Conservation (phyloP, 140 eudicot genomes). For the Anethum foeniculum region DNA sequence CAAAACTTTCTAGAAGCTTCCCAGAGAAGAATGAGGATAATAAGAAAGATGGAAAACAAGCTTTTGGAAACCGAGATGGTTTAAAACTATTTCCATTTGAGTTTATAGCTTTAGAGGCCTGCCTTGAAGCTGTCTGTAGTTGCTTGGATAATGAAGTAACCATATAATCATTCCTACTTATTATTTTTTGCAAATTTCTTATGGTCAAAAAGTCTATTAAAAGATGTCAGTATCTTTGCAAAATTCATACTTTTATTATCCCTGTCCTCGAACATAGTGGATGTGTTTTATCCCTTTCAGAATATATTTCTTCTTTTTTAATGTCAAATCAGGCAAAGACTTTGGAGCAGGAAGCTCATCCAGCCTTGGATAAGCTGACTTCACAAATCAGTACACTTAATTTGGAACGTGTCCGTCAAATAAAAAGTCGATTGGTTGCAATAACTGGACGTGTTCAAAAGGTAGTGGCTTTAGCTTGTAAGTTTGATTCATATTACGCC, state of each 20-base stretch:
- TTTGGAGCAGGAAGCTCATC: slow-evolving; percentile 98
- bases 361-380: slow-evolving; percentile 89
- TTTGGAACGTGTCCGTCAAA: slow-evolving; percentile 95
- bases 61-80: slow-evolving; percentile 61
- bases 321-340: slow-evolving; percentile 61
- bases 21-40: slow-evolving; percentile 35
- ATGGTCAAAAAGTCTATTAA: neutral
- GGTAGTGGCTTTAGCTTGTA: slow-evolving; percentile 33
- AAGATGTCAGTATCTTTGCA: neutral
- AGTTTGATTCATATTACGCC: neutral
- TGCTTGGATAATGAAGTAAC: slow-evolving; percentile 76
- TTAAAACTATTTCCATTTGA: slow-evolving; percentile 83
- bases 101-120: slow-evolving; percentile 90
- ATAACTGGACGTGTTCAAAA: slow-evolving; percentile 97
- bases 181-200: slow-evolving; percentile 3
- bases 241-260: neutral
- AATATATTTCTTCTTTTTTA: neutral
- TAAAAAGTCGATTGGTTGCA: slow-evolving; percentile 91
- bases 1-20: slow-evolving; percentile 28
- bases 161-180: neutral
- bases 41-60: slow-evolving; percentile 55
- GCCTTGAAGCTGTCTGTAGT: slow-evolving; percentile 92
- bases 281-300: slow-evolving; percentile 3
- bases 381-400: slow-evolving; percentile 88
- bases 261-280: neutral